A percentile compares a stretch with the other conserved stretches of the same genome.
phyloP scores from a whole-genome alignment of 495 filamentous ascomycete species.

The Pseudomonodictys pantanalensis region DNA sequence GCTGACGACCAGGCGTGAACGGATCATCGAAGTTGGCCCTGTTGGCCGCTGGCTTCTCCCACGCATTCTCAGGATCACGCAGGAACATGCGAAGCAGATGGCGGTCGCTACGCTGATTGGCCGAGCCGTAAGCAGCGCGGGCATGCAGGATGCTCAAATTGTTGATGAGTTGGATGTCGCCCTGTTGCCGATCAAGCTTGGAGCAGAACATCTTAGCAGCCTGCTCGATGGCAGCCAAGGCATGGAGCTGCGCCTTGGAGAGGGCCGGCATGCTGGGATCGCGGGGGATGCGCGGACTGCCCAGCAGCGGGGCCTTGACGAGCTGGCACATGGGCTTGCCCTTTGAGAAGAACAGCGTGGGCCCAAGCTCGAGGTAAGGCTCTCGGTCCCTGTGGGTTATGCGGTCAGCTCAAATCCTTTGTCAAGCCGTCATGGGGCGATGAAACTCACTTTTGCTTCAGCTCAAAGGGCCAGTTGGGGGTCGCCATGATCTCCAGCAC shows the following conservation, averaged over 20 bases:
- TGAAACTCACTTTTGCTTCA: conserved; percentile 27
- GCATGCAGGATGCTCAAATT: conserved; percentile 35
- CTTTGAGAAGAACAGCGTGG: conserved; percentile 26
- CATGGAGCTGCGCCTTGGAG: conserved; percentile 17
- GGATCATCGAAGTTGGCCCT: conserved; percentile 24
- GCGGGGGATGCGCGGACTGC: conserved; percentile 23
- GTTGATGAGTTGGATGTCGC: conserved; percentile 35
- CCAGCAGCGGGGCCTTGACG: conserved; percentile 32
- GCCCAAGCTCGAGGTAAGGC: conserved; percentile 25
- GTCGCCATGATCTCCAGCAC: conserved; percentile 29
- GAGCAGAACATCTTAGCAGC: conserved; percentile 20
- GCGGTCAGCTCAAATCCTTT: background rate
- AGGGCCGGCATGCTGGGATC: conserved; percentile 17
- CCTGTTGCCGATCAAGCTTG: conserved; percentile 27
- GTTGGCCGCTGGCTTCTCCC: conserved; percentile 22
- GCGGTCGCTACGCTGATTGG: conserved; percentile 11
- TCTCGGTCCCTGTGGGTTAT: background rate
- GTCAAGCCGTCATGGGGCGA: background rate
- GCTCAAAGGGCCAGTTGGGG: conserved; percentile 31
- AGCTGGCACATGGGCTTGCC: conserved; percentile 31
- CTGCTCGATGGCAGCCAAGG: conserved; percentile 23
- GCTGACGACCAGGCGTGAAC: conserved; percentile 16
- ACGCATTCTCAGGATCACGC: conserved; percentile 26
- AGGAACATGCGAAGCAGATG: conserved; percentile 36
- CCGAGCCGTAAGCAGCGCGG: conserved; percentile 24